Evolutionary conservation across 768 basidiomycete species (phyloP), one percentile per base, ranked within the genome.

Genomic region (Leccinum incarnatum): DNA sequence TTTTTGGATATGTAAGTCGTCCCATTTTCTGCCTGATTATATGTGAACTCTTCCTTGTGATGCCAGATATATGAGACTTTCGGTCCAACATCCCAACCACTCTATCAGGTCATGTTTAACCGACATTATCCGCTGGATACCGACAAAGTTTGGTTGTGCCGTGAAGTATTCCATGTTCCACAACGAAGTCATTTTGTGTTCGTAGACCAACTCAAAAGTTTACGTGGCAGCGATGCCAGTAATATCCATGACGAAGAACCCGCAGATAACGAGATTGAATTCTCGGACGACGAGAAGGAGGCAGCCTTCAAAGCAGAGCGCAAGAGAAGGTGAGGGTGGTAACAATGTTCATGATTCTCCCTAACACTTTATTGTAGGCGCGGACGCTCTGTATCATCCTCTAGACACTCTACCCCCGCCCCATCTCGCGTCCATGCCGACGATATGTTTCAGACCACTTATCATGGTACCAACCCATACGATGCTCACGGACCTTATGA

Each of bases 241-340:
- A 98, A 98, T 69, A 79, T 94, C 10, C 85, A 94, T 64, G 96
- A 98, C 68, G 96, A 98, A 73, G 96, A 98, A 70, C 88, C 92
- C 2, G 90, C 79, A 2, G 94, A 92, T 19, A 84, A 93, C 56
- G 96, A 98, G 68, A 67, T 92, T 30, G 96, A 98, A 69, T 98
- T 95, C 74, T 94, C 91, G 3, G 96, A 98, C 63, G 96, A 98
- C 64, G 96, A 98, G 71, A 81, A 87, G 55, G 96, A 98, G 72
- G 84, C 85, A 17, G 86, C 84, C 29, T 81, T 87, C 68, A 91
- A 82, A 74, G 77, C 77, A 52, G 76, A 76, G 51, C 66, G 81
- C 49, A 90, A 88, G 67, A 78, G 79, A 64, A 85, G 79, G 88
- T 88, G 61, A 52, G 81, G 69, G 59, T 27, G 19, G 29, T 63